These are phyloP conservation scores for Lepidium sativum DNA, from an alignment of 345 rosid genomes.

Conservation along the genomic window DNA sequence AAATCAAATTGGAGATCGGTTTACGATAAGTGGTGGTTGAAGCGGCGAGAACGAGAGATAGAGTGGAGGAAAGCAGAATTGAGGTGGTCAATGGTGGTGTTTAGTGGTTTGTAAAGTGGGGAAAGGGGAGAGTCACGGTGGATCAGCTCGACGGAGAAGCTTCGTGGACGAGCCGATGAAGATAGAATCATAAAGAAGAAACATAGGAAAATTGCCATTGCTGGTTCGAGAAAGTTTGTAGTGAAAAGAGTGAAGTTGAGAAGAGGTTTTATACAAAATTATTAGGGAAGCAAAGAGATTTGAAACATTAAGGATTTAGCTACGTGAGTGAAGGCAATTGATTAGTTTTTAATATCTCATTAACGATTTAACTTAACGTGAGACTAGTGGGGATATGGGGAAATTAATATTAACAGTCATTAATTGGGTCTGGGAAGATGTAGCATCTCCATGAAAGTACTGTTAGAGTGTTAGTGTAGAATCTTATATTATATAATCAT, in stretches of 20 bases:
- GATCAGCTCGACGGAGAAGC: slow-evolving; percentile 35
- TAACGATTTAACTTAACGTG: not conserved
- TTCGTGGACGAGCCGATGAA: not conserved
- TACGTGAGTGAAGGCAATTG: not conserved
- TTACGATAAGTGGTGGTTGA: slow-evolving; percentile 6
- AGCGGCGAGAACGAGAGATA: slow-evolving; percentile 30
- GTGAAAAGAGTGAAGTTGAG: not conserved
- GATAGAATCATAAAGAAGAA: slow-evolving; percentile 1
- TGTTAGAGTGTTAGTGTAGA: not conserved
- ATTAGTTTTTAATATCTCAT: slow-evolving; percentile 5
- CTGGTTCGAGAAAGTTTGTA: not conserved
- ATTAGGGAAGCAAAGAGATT: slow-evolving; percentile 10
- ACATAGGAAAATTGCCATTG: not conserved
- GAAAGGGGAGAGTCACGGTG: slow-evolving; percentile 54
- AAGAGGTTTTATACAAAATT: slow-evolving; percentile 7
- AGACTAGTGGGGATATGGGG: slow-evolving; percentile 12
- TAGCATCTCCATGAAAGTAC: not conserved
- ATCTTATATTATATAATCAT: not conserved
- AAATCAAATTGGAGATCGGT: slow-evolving; percentile 32
- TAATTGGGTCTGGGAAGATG: not conserved
- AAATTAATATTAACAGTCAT: not conserved
- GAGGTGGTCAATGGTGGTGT: slow-evolving; percentile 31
- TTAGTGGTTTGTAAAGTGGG: slow-evolving; percentile 34
- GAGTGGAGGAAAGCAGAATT: slow-evolving; percentile 39
- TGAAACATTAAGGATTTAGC: slow-evolving; percentile 13